A percentile compares a stretch with the other conserved stretches of the same genome.
Evolutionary conservation across 768 basidiomycete species (phyloP).

Genomic region (Hericium alpestre): DNA sequence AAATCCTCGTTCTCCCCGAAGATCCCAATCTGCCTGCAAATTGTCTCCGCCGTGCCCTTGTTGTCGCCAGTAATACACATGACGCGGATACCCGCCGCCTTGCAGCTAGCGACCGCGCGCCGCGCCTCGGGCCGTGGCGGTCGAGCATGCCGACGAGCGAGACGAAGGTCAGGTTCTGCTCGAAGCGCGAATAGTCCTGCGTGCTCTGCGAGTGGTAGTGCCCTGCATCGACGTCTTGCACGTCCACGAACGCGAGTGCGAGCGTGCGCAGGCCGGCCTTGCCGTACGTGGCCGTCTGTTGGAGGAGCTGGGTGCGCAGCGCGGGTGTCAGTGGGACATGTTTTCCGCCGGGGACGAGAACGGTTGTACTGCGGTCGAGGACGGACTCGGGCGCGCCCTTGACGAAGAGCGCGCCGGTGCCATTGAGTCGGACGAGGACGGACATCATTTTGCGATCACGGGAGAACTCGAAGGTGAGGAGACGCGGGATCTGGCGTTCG

Average conservation of each 20-base stretch:
- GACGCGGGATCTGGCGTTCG: slow-evolving; percentile 62
- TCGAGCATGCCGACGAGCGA: slow-evolving; percentile 97
- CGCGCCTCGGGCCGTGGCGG: slow-evolving; percentile 88
- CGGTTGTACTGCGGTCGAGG: slow-evolving; percentile 75
- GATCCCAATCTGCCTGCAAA: slow-evolving; percentile 92
- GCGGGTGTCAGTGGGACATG: slow-evolving; percentile 53
- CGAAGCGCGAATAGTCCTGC: slow-evolving; percentile 81
- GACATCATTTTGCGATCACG: slow-evolving; percentile 99
- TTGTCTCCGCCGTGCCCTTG: slow-evolving; percentile 94
- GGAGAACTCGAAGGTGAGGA: slow-evolving; percentile 95
- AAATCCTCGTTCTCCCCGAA: slow-evolving; percentile 80
- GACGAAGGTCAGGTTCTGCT: slow-evolving; percentile 86
- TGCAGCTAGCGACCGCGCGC: slow-evolving; percentile 80
- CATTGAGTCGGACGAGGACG: slow-evolving; percentile 68
- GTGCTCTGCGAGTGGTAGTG: slow-evolving; percentile 77
- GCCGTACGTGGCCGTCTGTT: slow-evolving; percentile 65
- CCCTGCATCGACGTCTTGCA: slow-evolving; percentile 60
- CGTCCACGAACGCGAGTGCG: slow-evolving; percentile 80
- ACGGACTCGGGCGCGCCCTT: slow-evolving; percentile 97
- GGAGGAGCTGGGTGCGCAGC: slow-evolving; percentile 50
- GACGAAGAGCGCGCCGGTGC: slow-evolving; percentile 71
- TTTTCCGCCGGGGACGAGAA: slow-evolving; percentile 48
- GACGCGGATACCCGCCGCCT: slow-evolving; percentile 86
- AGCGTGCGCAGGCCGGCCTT: slow-evolving; percentile 79
- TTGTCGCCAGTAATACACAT: slow-evolving; percentile 98